phyloP scores from a whole-genome alignment of 768 basidiomycete genomes.

The Lentinula sp. region DNA sequence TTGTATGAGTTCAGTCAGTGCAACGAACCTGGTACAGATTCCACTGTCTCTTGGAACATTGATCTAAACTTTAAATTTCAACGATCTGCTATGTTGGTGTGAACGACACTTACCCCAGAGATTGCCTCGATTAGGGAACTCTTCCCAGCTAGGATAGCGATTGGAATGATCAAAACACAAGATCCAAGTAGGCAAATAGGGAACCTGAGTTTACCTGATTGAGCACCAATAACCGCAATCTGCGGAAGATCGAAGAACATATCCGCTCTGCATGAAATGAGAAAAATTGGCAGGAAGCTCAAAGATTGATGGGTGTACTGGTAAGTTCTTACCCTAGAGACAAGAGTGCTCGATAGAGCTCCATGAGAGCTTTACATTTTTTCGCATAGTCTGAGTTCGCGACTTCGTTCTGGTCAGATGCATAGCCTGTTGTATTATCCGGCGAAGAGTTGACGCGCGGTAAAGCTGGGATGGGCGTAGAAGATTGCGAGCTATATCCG shows the following conservation, averaged over 20 bases:
- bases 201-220: conserved; percentile 24
- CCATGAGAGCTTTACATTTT: conserved; percentile 24
- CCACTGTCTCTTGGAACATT: conserved; percentile 57
- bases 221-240: conserved; percentile 36
- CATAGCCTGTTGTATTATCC: neutral
- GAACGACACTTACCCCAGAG: conserved; percentile 23
- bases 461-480: too few relatives aligned
- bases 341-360: conserved; percentile 23
- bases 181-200: neutral
- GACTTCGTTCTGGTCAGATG: neutral
- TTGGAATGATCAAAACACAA: neutral
- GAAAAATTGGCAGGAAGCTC: neutral
- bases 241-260: conserved; percentile 20
- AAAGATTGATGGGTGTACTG: too few relatives aligned
- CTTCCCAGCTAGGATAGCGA: conserved; percentile 26
- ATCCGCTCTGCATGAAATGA: conserved; percentile 19
- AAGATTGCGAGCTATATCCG: too few relatives aligned
- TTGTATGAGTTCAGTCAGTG: neutral
- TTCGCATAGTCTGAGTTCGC: conserved; percentile 21
- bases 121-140: conserved; percentile 38
- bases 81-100: neutral
- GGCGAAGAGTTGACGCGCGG: neutral
- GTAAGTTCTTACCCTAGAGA: conserved; percentile 21
- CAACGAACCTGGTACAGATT: conserved; percentile 47
- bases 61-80: conserved; percentile 30